Evolutionary conservation across 345 rosid species (phyloP).

Genomic region (Excoecaria agallocha): DNA sequence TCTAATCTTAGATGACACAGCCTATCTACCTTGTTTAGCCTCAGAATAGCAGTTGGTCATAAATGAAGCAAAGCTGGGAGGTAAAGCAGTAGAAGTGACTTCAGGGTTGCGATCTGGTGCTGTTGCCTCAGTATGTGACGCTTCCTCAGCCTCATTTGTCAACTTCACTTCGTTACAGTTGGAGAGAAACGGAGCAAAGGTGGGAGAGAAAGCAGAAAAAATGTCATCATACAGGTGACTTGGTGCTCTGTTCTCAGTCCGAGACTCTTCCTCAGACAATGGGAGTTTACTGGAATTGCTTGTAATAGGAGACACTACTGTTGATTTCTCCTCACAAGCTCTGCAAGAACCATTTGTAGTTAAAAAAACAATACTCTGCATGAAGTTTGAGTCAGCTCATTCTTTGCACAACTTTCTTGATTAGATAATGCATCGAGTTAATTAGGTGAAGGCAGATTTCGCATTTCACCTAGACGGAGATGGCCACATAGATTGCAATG

Average conservation of each 20-base stretch:
- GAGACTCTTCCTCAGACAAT: slow-evolving; percentile 36
- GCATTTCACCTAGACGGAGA: slow-evolving; percentile 45
- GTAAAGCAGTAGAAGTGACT: too few relatives aligned
- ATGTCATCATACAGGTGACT: slow-evolving; percentile 28
- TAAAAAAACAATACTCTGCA: slow-evolving; percentile 14
- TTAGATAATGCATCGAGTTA: slow-evolving; percentile 1
- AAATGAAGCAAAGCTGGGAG: too few relatives aligned
- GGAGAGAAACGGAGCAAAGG: too few relatives aligned
- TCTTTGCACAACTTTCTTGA: background rate
- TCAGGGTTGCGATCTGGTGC: too few relatives aligned
- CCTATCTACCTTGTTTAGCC: slow-evolving; percentile 47
- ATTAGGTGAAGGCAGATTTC: background rate
- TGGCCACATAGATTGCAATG: slow-evolving; percentile 45
- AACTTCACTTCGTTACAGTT: too few relatives aligned
- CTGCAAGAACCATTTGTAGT: slow-evolving; percentile 35
- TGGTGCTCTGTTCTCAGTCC: slow-evolving; percentile 24
- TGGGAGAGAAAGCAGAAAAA: too few relatives aligned
- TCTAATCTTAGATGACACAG: slow-evolving; percentile 4
- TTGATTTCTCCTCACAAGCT: slow-evolving; percentile 32
- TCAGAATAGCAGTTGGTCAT: slow-evolving; percentile 53
- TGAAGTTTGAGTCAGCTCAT: background rate
- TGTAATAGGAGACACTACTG: slow-evolving; percentile 17
- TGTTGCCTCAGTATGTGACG: too few relatives aligned
- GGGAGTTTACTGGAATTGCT: slow-evolving; percentile 38
- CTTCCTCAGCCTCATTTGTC: too few relatives aligned